Percentiles rank a stretch among this genome's conserved stretches.
These are phyloP conservation scores for Mycena floridula DNA, from an alignment of 768 basidiomycete genomes.

Conservation along the genomic window DNA sequence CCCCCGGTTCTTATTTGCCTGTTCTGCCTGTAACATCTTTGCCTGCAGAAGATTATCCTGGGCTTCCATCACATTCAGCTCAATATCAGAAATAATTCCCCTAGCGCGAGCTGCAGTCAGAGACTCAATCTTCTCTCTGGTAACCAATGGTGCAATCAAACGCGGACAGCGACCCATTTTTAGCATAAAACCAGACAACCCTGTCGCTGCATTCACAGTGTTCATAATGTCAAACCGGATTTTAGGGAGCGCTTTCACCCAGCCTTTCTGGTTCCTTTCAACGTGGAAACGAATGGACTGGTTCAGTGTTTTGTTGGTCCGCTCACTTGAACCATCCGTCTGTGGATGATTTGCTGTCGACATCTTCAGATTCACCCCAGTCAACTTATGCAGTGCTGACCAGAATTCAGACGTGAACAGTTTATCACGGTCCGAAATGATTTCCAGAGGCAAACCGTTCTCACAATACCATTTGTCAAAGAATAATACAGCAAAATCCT, in stretches of 20 bases:
- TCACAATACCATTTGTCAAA: constrained; percentile 13
- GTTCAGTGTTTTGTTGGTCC: constrained; percentile 24
- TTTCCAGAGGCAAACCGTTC: constrained; percentile 15
- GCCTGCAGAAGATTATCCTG: constrained; percentile 21
- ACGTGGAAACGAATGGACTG: constrained; percentile 23
- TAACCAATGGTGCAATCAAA: constrained; percentile 18
- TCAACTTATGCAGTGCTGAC: constrained; percentile 10
- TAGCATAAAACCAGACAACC: constrained; percentile 26
- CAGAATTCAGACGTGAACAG: constrained; percentile 24
- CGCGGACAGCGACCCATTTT: constrained; percentile 14
- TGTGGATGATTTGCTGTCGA: constrained; percentile 32
- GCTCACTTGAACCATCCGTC: constrained; percentile 27
- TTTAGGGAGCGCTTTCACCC: constrained; percentile 17
- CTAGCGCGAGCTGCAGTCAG: constrained; percentile 11
- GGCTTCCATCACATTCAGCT: constrained; percentile 15
- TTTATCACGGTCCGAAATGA: constrained; percentile 22
- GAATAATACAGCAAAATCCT: too few relatives aligned
- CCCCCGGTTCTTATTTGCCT: constrained; percentile 17
- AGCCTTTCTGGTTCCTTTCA: constrained; percentile 23
- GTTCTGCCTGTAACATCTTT: constrained; percentile 16
- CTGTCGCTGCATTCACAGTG: constrained; percentile 21
- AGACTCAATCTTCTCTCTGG: constrained; percentile 1
- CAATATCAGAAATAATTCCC: constrained; percentile 1
- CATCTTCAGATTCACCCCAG: constrained; percentile 19
- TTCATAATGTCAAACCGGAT: constrained; percentile 28